Evolutionary conservation across 495 filamentous ascomycete genomes (phyloP), one percentile per base, ranked within the genome.

Genomic region (Friedmanniomyces endolithicus): DNA sequence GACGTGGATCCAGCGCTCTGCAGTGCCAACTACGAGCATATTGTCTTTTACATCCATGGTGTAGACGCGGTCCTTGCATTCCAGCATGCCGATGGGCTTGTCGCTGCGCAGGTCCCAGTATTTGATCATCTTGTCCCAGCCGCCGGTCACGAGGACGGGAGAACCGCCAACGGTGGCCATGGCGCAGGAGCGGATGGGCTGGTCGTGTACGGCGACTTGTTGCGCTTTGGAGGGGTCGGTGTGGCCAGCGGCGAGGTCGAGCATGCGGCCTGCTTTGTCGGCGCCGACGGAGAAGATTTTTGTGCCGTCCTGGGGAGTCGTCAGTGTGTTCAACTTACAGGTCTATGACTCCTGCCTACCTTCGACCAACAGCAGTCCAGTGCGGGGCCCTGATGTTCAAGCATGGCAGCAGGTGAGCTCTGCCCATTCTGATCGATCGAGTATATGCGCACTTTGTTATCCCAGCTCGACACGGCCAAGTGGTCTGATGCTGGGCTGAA

Each of bases 101-200:
- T 72, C 68, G 57, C 78, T 74, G 17, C 88, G 82, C 47, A 95
- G 68, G 67, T 97, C 90, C 90, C 90, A 97, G 72, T 90, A 94
- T 67, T 92, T 95, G 68, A 97, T 72, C 1, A 82, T 92, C 74
- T 92, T 94, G 72, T 97, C 90, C 90, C 90, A 97, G 1, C 85
- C 89, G 34, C 90, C 90, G 1, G 90, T 92, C 23, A 90, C 82
- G 29, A 95, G 75, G 66, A 92, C 81, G 41, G 72, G 70, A 60
- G 71, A 73, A 50, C 67, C 72, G 48, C 72, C 77, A 52, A 67
- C 75, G 62, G 78, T 75, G 62, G 90, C 84, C 74, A 89, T 90
- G 46, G 87, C 82, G 40, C 85, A 83, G 65, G 75, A 82, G 57
- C 81, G 80, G 58, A 97, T 83, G 1, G 90, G 86, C 43, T 82